Conservation (phyloP, 768 basidiomycete genomes). For the Termitomyces sp. region DNA sequence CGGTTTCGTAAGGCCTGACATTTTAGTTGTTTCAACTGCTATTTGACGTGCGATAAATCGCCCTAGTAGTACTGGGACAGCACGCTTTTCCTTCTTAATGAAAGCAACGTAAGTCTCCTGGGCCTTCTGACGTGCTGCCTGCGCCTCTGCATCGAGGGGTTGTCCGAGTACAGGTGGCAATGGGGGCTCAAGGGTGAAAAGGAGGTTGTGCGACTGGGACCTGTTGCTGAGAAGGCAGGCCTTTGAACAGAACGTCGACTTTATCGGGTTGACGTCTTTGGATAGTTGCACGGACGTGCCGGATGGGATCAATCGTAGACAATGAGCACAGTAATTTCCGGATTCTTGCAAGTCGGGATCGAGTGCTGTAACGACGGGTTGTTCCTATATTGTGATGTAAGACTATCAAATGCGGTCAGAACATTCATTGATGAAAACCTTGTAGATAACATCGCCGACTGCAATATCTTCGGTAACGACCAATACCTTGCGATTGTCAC, state of each 20-base stretch:
- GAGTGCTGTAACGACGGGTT: slow-evolving; percentile 64
- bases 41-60: slow-evolving; percentile 73
- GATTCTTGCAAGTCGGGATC: slow-evolving; percentile 66
- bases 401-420: not conserved
- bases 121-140: slow-evolving; percentile 46
- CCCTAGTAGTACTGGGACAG: slow-evolving; percentile 54
- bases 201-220: slow-evolving; percentile 57
- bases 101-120: slow-evolving; percentile 56
- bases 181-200: slow-evolving; percentile 64
- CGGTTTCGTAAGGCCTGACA: slow-evolving; percentile 23
- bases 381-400: slow-evolving; percentile 46
- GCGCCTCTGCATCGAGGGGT: slow-evolving; percentile 22
- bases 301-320: slow-evolving; percentile 53
- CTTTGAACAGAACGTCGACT: slow-evolving; percentile 68
- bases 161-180: slow-evolving; percentile 41
- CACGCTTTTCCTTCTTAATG: slow-evolving; percentile 40
- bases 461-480: slow-evolving; percentile 63
- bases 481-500: slow-evolving; percentile 44
- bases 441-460: slow-evolving; percentile 74
- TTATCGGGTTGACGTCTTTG: slow-evolving; percentile 41
- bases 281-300: slow-evolving; percentile 39
- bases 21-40: slow-evolving; percentile 54
- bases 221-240: slow-evolving; percentile 54
- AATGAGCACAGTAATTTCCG: slow-evolving; percentile 70
- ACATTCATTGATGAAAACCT: slow-evolving; percentile 33